Evolutionary conservation across 352 stramenopile species (phyloP), one percentile per base, ranked within the genome.

Genomic region (Phytophthora vignae): DNA sequence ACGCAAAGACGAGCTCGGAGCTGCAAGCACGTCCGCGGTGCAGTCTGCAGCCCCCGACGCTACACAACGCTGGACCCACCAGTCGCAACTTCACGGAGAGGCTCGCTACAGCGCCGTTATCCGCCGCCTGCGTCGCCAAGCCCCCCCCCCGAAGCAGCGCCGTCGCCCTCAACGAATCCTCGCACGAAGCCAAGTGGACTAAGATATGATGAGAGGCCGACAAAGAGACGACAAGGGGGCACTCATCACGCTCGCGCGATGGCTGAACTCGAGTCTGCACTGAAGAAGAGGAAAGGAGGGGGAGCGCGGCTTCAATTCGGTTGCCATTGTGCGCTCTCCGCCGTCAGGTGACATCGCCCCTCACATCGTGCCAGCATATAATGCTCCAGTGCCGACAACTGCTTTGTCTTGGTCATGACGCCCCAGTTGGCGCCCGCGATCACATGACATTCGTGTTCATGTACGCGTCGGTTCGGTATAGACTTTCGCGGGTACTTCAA

Each of bases 191-290:
- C 2, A 14, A 40, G 17, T 52, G 38, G 49, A 67, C 54, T 69
- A 59, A 69, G 60, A 64, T 69, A 27, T 27, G 22, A 27, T 27
- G 33, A 48, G 12, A 67, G 19, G 42, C 17, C 21, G 40, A 73
- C 54, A 73, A 68, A 64, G 53, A 56, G 66, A 68, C 40, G 52
- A 60, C 66, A 36, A 73, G 44, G 21, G 22, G 53, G 56, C 44
- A 54, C 29, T 2, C 42, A 44, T n/a, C 53, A 22, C 33, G 22
- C 22, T 22, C 17, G 10, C 17, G 10, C 14, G 33, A 42, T 42
- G 12, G 33, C 33, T 42, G 33, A 9, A 38, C 33, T 42, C 42
- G 29, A 33, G 29, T 33, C 29, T 33, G 5, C 5, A 33, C 7
- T 9, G 5, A 9, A 33, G 29, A 33, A 33, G 5, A 9, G 5